phyloP scores from a whole-genome alignment of 257 asterid genomes.

The Petunia axillaris region DNA sequence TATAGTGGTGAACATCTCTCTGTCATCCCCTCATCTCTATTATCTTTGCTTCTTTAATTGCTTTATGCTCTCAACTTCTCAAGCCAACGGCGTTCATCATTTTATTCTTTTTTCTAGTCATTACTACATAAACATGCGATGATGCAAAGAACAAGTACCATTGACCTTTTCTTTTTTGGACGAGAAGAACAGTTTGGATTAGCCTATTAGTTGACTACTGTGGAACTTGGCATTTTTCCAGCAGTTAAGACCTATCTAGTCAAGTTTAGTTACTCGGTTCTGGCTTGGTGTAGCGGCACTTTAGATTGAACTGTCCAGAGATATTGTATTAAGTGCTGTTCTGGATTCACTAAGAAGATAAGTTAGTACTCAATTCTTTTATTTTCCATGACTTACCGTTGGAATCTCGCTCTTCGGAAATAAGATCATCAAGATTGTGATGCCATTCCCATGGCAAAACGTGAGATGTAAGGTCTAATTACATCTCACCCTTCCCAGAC shows the following conservation, averaged over 20 bases:
- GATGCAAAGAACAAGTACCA: not conserved
- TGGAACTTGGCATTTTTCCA: not conserved
- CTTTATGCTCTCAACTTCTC: not conserved
- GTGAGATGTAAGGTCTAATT: no score
- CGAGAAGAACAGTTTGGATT: not conserved
- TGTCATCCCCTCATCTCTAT: conserved; percentile 4
- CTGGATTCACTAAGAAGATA: not conserved
- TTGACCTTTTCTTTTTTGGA: not conserved
- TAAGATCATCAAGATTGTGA: not conserved
- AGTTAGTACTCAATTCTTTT: not conserved
- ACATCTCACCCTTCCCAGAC: no score
- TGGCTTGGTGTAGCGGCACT: not conserved
- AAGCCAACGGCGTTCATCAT: not conserved
- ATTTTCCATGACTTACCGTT: not conserved
- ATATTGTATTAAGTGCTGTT: conserved; percentile 10
- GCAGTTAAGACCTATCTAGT: conserved; percentile 5
- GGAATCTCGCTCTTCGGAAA: not conserved
- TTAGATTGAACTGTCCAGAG: not conserved
- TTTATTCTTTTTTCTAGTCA: not conserved
- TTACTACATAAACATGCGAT: conserved; percentile 13
- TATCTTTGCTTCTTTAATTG: not conserved
- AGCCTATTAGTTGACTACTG: conserved; percentile 6
- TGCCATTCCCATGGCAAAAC: no score
- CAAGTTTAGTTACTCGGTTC: not conserved
- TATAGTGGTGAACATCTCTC: not conserved